Conservation (phyloP, 2,329 filamentous ascomycete species). For the Xylariales sp. region DNA sequence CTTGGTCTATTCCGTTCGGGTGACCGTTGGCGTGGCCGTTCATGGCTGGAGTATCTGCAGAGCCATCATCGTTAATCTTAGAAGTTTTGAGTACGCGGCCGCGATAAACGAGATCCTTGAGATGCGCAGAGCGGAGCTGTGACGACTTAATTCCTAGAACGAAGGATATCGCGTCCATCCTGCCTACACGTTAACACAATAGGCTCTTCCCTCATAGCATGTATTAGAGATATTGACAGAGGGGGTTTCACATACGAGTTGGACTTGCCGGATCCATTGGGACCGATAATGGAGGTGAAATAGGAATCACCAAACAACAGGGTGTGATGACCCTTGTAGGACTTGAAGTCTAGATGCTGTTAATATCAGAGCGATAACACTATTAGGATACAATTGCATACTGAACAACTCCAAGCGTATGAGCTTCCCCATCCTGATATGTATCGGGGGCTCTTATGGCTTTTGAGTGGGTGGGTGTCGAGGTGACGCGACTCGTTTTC, state of each 20-base stretch:
- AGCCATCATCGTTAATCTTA: constrained; percentile 87
- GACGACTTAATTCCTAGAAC: constrained; percentile 98
- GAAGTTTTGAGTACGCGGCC: constrained; percentile 89
- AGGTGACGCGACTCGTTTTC: constrained; percentile 7
- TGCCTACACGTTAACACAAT: constrained; percentile 28
- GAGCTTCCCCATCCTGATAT: constrained; percentile 82
- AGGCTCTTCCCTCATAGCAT: background rate
- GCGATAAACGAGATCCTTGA: constrained; percentile 93
- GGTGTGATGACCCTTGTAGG: constrained; percentile 94
- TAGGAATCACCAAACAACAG: constrained; percentile 96
- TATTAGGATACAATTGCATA: constrained; percentile 38
- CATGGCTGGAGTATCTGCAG: constrained; percentile 53
- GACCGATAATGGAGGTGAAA: constrained; percentile 98
- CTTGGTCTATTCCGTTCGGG: constrained; percentile 55
- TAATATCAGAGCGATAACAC: too few relatives aligned
- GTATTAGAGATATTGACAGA: constrained; percentile 7
- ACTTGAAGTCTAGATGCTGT: constrained; percentile 97
- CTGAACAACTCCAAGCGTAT: constrained; percentile 92
- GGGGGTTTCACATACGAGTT: constrained; percentile 67
- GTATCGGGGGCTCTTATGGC: background rate
- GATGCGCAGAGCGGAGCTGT: constrained; percentile 89
- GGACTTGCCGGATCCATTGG: constrained; percentile 98
- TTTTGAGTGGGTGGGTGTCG: constrained; percentile 6
- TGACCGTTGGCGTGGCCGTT: constrained; percentile 61
- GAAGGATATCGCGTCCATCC: constrained; percentile 99